Base-by-base conservation (phyloP, 1,284 basidiomycete species). In the Entoloma clypeatum region DNA sequence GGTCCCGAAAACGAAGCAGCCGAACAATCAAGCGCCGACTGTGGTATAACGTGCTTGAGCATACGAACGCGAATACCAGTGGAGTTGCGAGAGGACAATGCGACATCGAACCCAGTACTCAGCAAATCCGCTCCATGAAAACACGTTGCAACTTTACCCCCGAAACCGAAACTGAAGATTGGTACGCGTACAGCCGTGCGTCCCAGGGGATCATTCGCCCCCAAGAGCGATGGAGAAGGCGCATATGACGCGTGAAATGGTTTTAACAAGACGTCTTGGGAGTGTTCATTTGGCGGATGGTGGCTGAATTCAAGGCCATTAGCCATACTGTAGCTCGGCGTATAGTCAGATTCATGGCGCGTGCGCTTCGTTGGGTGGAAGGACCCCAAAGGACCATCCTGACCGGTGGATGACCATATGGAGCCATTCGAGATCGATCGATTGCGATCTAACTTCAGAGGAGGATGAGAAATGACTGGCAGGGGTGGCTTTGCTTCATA, bases 161-260 rank as follows among this genome's bases (percentile, higher is more conserved):
- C 90, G 56, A 93, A 92, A 1, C 93, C 93, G 54, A 96, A 95
- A 46, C 78, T 84, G 40, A 93, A 71, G 13, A 95, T 71, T 0
- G 92, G 93, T 2, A 85, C 78, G 30, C 81, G 76, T 37, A 77
- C 73, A 5, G 81, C 73, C 21, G 82, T 81, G 43, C 92, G 75
- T 27, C 85, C 81, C 1, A 93, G 69, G 6, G 87, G 86, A 60
- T 94, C 90, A 55, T 93, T 92, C 19, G 81, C 75, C 5, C 87
- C 89, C 32, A 88, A 57, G 23, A 92, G 68, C 0, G 85, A 84
- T 0, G 86, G 84, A 0, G 85, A 87, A 8, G 83, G 83, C 2
- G 82, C 79, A 57, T 86, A 86, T 19, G 77, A 73, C 2, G 72
- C 65, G 37, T 75, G 74, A 7, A 65, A 62, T 5, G 65, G 58